Percentiles rank a stretch among this genome's conserved stretches.
phyloP scores from a whole-genome alignment of 768 basidiomycete species.

The Calocera viscosa region DNA sequence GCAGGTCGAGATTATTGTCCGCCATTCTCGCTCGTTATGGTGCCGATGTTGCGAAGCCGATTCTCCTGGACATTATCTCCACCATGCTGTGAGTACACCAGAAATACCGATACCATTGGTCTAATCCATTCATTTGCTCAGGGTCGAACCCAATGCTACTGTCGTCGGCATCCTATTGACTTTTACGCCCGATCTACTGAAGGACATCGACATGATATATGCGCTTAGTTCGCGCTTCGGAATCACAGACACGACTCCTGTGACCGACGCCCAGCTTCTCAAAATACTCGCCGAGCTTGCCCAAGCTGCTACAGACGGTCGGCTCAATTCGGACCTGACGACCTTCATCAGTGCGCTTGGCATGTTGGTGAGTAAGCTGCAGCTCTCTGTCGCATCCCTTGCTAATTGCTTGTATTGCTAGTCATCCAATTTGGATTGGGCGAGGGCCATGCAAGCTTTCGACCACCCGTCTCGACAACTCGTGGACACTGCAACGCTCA shows the following conservation, averaged over 20 bases:
- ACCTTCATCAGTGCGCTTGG: slow-evolving; percentile 48
- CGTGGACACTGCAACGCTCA: slow-evolving; percentile 79
- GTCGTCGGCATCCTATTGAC: not conserved
- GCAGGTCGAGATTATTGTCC: slow-evolving; percentile 61
- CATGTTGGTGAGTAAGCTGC: slow-evolving; percentile 41
- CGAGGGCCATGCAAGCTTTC: slow-evolving; percentile 69
- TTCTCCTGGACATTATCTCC: slow-evolving; percentile 61
- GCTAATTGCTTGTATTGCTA: slow-evolving; percentile 22
- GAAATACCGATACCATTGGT: no score
- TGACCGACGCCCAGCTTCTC: slow-evolving; percentile 53
- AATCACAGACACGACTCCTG: slow-evolving; percentile 57
- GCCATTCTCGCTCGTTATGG: slow-evolving; percentile 73
- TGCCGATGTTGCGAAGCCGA: slow-evolving; percentile 57
- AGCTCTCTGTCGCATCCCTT: not conserved
- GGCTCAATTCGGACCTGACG: slow-evolving; percentile 30
- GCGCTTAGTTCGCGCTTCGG: slow-evolving; percentile 63
- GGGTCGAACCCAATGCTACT: not conserved
- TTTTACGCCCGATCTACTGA: slow-evolving; percentile 54
- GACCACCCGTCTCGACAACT: slow-evolving; percentile 65
- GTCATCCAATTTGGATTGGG: slow-evolving; percentile 54
- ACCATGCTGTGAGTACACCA: slow-evolving; percentile 49
- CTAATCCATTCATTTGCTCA: slow-evolving; percentile 9
- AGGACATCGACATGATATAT: slow-evolving; percentile 55
- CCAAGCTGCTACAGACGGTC: slow-evolving; percentile 57
- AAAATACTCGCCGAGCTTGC: slow-evolving; percentile 60